A percentile compares a stretch with the other conserved stretches of the same genome.
These are phyloP conservation scores for Drosera spatulata DNA, from an alignment of 179 eudicot genomes.

Conservation along the genomic window DNA sequence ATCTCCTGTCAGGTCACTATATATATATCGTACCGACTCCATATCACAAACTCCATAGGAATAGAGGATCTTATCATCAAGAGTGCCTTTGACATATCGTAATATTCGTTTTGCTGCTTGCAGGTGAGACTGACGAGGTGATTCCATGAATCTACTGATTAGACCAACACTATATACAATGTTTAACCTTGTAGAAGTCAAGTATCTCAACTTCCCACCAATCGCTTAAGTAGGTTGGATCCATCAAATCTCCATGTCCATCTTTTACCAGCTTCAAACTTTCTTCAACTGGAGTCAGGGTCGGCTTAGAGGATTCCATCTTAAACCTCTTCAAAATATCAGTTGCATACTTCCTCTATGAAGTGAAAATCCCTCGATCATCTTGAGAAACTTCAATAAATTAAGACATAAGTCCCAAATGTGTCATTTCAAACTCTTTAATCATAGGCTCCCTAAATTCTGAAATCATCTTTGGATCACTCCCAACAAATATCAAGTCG, in stretches of 20 bases:
- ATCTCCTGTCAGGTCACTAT: neutral
- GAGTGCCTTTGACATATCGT: too few species aligned
- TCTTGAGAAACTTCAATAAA: too few species aligned
- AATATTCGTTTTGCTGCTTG: neutral
- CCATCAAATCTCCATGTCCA: neutral
- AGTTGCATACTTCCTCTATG: too few species aligned
- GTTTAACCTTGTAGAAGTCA: constrained; percentile 6
- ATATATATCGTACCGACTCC: neutral
- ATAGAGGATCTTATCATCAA: neutral
- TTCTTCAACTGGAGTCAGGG: constrained; percentile 5
- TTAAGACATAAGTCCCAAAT: too few species aligned
- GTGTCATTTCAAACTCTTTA: neutral
- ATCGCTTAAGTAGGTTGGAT: constrained; percentile 3
- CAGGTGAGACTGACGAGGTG: neutral
- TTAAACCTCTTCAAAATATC: too few species aligned
- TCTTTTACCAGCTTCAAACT: neutral
- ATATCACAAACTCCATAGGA: neutral
- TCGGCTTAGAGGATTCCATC: neutral
- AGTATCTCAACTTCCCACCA: constrained; percentile 4
- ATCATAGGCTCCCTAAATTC: neutral
- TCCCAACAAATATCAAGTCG: neutral
- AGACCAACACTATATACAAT: constrained; percentile 7
- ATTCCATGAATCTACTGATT: neutral
- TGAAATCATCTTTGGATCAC: neutral
- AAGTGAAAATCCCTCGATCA: too few species aligned